These are phyloP conservation scores for Saitozyma sp. DNA, from an alignment of 768 basidiomycete genomes.

Conservation along the genomic window DNA sequence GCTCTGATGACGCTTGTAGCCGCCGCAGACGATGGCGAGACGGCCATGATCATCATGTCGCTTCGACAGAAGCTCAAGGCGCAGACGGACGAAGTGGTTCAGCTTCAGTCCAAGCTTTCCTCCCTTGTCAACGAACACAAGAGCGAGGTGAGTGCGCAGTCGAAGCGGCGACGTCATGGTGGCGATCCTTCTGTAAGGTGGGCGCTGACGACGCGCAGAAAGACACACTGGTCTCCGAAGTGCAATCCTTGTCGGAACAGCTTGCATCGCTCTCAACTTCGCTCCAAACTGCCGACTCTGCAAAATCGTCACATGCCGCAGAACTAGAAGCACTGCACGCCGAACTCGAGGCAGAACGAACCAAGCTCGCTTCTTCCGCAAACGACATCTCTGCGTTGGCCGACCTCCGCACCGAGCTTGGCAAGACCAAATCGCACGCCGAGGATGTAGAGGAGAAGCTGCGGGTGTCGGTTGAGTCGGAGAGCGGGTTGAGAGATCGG, in stretches of 20 bases:
- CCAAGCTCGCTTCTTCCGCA: constrained; percentile 8
- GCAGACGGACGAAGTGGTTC: constrained; percentile 62
- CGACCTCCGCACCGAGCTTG: constrained; percentile 16
- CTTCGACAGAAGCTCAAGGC: constrained; percentile 78
- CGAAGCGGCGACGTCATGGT: neutral
- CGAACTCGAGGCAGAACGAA: constrained; percentile 11
- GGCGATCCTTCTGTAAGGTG: neutral
- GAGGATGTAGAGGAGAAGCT: constrained; percentile 22
- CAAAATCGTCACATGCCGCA: constrained; percentile 1
- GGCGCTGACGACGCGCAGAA: constrained; percentile 27
- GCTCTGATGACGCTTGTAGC: neutral
- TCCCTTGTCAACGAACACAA: constrained; percentile 47
- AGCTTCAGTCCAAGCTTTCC: constrained; percentile 50
- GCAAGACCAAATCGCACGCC: constrained; percentile 9
- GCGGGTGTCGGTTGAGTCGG: neutral
- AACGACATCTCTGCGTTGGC: constrained; percentile 12
- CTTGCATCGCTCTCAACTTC: constrained; percentile 33
- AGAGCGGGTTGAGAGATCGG: neutral
- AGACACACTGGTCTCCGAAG: constrained; percentile 40
- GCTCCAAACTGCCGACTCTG: constrained; percentile 21
- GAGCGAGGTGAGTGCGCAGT: constrained; percentile 39
- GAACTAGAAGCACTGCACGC: constrained; percentile 2
- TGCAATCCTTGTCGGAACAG: constrained; percentile 46
- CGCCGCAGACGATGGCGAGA: constrained; percentile 68
- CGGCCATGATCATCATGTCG: constrained; percentile 75